These are phyloP conservation scores for Mycena belliarum DNA, from an alignment of 768 basidiomycete genomes.

Conservation along the genomic window DNA sequence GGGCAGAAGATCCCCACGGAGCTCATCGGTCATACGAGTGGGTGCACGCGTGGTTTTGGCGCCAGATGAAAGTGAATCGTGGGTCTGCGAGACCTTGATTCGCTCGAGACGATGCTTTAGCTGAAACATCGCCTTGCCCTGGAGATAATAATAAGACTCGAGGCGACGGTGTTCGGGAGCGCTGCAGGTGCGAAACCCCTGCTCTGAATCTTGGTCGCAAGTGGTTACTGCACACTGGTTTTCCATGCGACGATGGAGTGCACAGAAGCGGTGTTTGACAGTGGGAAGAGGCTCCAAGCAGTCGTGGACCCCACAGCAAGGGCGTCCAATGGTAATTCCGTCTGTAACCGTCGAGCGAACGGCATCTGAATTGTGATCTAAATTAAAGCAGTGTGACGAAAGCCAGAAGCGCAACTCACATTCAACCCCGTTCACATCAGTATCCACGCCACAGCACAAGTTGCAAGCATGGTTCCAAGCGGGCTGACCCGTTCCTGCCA, in stretches of 20 bases:
- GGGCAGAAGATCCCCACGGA: too few relatives aligned
- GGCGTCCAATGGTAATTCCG: neutral
- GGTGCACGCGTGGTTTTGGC: neutral
- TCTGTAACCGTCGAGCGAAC: slow-evolving; percentile 3
- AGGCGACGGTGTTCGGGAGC: slow-evolving; percentile 3
- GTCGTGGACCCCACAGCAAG: neutral
- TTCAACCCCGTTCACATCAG: neutral
- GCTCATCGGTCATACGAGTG: neutral
- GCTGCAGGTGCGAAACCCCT: neutral
- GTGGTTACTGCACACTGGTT: neutral
- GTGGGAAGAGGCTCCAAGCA: neutral
- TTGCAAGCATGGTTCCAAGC: slow-evolving; percentile 33
- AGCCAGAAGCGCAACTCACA: slow-evolving; percentile 14
- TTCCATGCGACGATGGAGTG: neutral
- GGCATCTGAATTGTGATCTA: neutral
- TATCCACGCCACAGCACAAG: slow-evolving; percentile 24
- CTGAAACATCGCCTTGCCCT: slow-evolving; percentile 16
- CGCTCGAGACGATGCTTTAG: slow-evolving; percentile 18
- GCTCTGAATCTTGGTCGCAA: neutral
- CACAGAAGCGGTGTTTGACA: neutral
- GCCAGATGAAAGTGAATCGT: too few relatives aligned
- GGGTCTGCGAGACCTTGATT: too few relatives aligned
- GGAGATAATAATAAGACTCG: slow-evolving; percentile 4
- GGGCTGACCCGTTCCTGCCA: slow-evolving; percentile 30
- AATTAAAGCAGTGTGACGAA: slow-evolving; percentile 6